These are phyloP conservation scores for Pythium phragmiticola DNA, from an alignment of 352 stramenopile species.

Conservation along the genomic window DNA sequence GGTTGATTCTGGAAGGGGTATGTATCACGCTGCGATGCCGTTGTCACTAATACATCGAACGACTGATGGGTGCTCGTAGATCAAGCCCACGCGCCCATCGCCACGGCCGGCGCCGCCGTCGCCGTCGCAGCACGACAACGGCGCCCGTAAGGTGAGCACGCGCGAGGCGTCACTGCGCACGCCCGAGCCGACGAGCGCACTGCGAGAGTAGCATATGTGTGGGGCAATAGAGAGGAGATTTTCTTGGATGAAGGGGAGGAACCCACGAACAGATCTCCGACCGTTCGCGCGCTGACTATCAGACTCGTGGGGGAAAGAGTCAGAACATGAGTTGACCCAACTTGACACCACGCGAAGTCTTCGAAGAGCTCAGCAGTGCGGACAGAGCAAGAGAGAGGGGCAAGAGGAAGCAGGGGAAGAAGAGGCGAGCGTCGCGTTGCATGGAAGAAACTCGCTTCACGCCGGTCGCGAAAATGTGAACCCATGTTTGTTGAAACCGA, in stretches of 20 bases:
- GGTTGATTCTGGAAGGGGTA: background rate
- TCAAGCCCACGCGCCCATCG: slow-evolving; percentile 27
- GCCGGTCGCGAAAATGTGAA: slow-evolving; percentile 5
- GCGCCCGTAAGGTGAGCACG: slow-evolving; percentile 5
- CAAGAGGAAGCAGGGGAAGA: background rate
- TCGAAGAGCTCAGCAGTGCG: background rate
- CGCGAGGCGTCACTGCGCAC: slow-evolving; percentile 26
- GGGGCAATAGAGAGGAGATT: no score
- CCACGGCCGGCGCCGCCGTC: slow-evolving; percentile 16
- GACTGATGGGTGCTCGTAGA: slow-evolving; percentile 9
- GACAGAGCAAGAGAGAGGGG: background rate
- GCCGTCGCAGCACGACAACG: slow-evolving; percentile 13
- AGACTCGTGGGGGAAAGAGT: background rate
- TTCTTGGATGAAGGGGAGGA: background rate
- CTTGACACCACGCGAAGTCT: background rate
- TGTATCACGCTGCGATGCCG: background rate
- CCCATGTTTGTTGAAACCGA: slow-evolving; percentile 10
- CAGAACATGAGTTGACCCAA: background rate
- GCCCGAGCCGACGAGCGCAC: slow-evolving; percentile 19
- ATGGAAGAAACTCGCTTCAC: slow-evolving; percentile 1
- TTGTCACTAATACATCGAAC: slow-evolving; percentile 17
- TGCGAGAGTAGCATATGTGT: background rate
- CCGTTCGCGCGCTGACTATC: background rate
- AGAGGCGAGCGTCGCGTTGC: background rate
- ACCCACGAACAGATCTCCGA: background rate